Percentiles rank a stretch among this genome's conserved stretches.
Evolutionary conservation across 163 green algal genomes (phyloP).

Genomic region (Chlamydomonas reinhardtii): DNA sequence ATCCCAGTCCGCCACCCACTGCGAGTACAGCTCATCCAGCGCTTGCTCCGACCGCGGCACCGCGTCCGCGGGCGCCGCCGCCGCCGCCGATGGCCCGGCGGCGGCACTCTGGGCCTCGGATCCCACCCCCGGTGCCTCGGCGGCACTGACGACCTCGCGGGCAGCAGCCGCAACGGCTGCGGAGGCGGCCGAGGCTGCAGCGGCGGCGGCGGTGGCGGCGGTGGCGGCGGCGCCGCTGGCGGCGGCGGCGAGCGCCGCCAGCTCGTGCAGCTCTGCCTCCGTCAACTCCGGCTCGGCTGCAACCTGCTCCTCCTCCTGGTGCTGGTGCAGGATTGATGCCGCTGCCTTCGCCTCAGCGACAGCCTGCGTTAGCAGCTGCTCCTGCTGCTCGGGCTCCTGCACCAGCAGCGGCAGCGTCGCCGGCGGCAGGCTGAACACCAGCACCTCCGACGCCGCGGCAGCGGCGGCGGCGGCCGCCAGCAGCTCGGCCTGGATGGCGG

Average conservation of each 20-base stretch:
- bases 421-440: not conserved
- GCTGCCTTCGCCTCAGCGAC: not conserved
- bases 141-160: not conserved
- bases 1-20: too few species aligned
- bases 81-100: too few species aligned
- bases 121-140: too few species aligned
- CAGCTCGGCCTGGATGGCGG: not conserved
- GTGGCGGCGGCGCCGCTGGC: not conserved
- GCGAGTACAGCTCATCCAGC: too few species aligned
- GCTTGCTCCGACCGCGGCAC: too few species aligned
- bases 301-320: too few species aligned
- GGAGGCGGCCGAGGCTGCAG: not conserved
- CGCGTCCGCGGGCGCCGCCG: not conserved
- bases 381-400: not conserved
- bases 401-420: not conserved
- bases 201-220: not conserved
- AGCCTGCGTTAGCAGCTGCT: not conserved
- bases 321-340: too few species aligned
- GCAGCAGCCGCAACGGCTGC: not conserved
- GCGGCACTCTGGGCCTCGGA: too few species aligned
- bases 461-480: not conserved
- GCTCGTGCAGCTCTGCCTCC: too few species aligned
- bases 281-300: not conserved
- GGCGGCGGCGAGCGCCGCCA: too few species aligned
- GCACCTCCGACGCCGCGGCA: not conserved